Base-by-base conservation (phyloP, 2,329 filamentous ascomycete genomes). In the Leptographium lundbergii region DNA sequence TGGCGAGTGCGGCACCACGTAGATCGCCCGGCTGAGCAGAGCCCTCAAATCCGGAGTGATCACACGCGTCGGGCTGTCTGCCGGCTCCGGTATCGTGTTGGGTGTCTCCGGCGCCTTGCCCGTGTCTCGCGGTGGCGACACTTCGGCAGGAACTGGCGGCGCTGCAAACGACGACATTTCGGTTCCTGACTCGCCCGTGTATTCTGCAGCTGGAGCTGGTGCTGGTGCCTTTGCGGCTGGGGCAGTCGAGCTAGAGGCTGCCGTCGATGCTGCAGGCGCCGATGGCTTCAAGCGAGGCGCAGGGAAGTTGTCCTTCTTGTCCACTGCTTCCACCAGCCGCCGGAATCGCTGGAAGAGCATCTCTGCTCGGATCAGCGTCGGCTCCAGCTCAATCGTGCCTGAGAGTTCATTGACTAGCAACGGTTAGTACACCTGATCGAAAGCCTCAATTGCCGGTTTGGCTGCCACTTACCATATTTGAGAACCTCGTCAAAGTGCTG, bases 401-500 rank as follows among this genome's bases (percentile, higher is more conserved):
- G 90, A 95, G 1, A 99, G 81, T 70, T 99, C 94, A 69, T 99
- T 99, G 67, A 99, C 90, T 94, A 57, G 42, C 14, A 45, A 24
- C n/a, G 19, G 55, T 63, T 63, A 63, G 63, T 56, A 22, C 11
- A 34, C 27, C 27, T 17, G 17, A 19, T 17, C 5, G 3, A 19
- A 6, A 42, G 6, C 13, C 36, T 3, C 9, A 39, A 14, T 11
- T 6, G 36, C 36, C 36, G 36, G 3, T 17, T 17, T 19, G 56
- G n/a, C 7, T 4, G 24, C 27, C 32, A 76, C 86, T 59, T 81
- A 92, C 89, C 80, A 69, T 97, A 99, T 77, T 99, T 99, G 32
- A 99, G 75, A 36, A 99, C 90, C 72, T 99, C 95, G 64, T 99
- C 94, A 73, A 99, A 99, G 66, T 92, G 89, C 69, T 90, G 82